Conservation (phyloP, 257 asterid species). For the Echites panduratus region DNA sequence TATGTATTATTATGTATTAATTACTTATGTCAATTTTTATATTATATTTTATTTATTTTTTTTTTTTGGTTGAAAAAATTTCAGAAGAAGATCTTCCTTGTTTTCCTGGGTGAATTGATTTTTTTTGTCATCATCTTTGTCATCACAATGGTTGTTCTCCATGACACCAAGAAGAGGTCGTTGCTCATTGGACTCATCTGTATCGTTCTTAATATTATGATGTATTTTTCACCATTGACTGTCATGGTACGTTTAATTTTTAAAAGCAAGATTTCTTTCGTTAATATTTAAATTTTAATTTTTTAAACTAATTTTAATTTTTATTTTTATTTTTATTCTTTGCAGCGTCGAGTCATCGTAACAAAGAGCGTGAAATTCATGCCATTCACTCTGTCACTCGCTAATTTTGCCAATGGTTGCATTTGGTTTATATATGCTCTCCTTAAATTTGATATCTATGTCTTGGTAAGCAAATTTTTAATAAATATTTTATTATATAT, state of each 20-base stretch:
- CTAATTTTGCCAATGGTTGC: constrained; percentile 54
- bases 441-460: constrained; percentile 47
- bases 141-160: not conserved
- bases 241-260: not conserved
- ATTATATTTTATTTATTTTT: not conserved
- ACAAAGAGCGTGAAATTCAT: constrained; percentile 81
- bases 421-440: constrained; percentile 63
- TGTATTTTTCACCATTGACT: constrained; percentile 8
- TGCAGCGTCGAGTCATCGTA: constrained; percentile 53
- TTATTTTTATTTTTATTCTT: too few relatives aligned
- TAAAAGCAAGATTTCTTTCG: too few relatives aligned
- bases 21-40: too few relatives aligned
- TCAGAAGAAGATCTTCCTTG: constrained; percentile 3
- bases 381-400: constrained; percentile 64
- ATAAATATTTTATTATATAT: too few relatives aligned
- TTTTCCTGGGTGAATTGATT: not conserved
- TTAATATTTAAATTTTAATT: too few relatives aligned
- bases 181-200: not conserved
- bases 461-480: constrained; percentile 49
- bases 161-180: not conserved
- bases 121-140: not conserved
- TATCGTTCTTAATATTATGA: not conserved
- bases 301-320: too few relatives aligned
- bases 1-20: not conserved
- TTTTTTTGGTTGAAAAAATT: not conserved